A percentile compares a stretch with the other conserved stretches of the same genome.
Conservation (phyloP, 805 yeast genomes). For the Wickerhamiella lipophila region DNA sequence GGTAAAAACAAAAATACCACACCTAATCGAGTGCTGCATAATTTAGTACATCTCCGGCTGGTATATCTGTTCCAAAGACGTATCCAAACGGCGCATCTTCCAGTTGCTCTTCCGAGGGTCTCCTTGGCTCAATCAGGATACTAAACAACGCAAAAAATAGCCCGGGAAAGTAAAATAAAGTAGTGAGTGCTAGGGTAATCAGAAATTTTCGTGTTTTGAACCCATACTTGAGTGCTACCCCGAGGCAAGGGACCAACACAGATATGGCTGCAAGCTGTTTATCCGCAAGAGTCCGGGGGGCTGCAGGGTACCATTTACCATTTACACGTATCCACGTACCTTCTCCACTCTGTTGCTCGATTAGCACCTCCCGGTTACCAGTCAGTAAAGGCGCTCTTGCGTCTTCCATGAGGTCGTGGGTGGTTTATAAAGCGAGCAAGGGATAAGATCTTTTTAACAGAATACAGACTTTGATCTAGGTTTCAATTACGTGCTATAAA, state of each 20-base stretch:
- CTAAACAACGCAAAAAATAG: constrained; percentile 6
- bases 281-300: not conserved
- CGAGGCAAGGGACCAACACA: constrained; percentile 16
- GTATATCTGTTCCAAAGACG: constrained; percentile 9
- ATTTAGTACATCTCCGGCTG: constrained; percentile 2
- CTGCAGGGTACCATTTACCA: constrained; percentile 9
- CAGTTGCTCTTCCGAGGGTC: constrained; percentile 7
- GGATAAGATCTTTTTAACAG: too few species aligned
- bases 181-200: not conserved
- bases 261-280: constrained; percentile 17
- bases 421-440: not conserved
- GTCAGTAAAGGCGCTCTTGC: not conserved
- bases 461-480: too few species aligned
- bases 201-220: constrained; percentile 6
- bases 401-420: not conserved
- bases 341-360: not conserved
- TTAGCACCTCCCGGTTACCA: not conserved
- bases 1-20: not conserved
- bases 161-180: constrained; percentile 9
- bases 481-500: constrained; percentile 6
- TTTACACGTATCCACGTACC: constrained; percentile 6
- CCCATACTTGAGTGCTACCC: constrained; percentile 10
- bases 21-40: constrained; percentile 1
- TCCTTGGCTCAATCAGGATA: constrained; percentile 4
- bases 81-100: constrained; percentile 7